Conservation (phyloP, 1,139 yeast species). For the Yamadazyma triangularis region DNA sequence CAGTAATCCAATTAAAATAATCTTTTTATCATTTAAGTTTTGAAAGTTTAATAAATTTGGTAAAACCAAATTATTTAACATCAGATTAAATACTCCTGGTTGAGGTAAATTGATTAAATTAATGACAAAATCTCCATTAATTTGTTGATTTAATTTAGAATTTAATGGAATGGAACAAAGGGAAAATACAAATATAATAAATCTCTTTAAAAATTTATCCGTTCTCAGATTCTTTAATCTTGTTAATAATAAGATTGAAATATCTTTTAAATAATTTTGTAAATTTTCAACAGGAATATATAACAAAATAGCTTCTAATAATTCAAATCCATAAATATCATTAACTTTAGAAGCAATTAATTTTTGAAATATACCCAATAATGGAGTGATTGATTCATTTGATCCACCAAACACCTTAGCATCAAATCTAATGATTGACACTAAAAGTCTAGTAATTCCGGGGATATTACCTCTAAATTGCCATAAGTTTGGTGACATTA, state of each 20-base stretch:
- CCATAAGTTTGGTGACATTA: conserved; percentile 88
- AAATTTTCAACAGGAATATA: conserved; percentile 50
- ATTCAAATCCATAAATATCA: conserved; percentile 79
- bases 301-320: conserved; percentile 65
- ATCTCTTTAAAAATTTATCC: conserved; percentile 71
- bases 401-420: conserved; percentile 43
- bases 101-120: conserved; percentile 61
- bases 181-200: conserved; percentile 63
- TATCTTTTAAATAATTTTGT: conserved; percentile 59
- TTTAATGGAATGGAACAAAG: conserved; percentile 36
- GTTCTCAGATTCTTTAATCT: conserved; percentile 79
- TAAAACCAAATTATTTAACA: conserved; percentile 58
- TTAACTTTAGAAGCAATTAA: conserved; percentile 79
- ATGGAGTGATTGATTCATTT: conserved; percentile 57
- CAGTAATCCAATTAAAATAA: conserved; percentile 70
- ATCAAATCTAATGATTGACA: conserved; percentile 66
- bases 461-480: conserved; percentile 91
- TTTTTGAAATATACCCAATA: conserved; percentile 95
- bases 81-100: conserved; percentile 59
- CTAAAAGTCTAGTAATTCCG: conserved; percentile 77
- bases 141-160: conserved; percentile 13
- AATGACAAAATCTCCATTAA: conserved; percentile 50
- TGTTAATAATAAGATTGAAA: conserved; percentile 72
- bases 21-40: conserved; percentile 69
- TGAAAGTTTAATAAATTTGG: conserved; percentile 64